A percentile compares a stretch with the other conserved stretches of the same genome.
Conservation (phyloP, 2,329 filamentous ascomycete genomes). For the Emmonsia crescens region DNA sequence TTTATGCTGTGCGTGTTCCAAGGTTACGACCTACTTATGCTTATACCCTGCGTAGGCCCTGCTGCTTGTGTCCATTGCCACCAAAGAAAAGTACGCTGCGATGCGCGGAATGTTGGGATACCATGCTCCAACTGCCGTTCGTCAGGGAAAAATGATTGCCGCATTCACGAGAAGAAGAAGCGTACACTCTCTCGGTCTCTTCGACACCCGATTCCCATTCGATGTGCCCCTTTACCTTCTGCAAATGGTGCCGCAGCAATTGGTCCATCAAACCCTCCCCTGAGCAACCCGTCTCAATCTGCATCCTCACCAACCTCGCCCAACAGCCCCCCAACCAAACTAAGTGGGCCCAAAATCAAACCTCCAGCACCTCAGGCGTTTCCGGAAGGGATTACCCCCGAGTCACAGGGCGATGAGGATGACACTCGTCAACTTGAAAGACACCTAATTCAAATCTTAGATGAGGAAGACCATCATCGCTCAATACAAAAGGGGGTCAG, state of each 20-base stretch:
- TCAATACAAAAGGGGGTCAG: constrained; percentile 41
- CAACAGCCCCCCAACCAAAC: neutral
- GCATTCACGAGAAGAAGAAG: constrained; percentile 42
- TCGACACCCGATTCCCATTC: constrained; percentile 38
- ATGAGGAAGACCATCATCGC: constrained; percentile 33
- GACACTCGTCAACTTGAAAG: constrained; percentile 34
- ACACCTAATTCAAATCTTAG: constrained; percentile 42
- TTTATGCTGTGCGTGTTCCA: neutral
- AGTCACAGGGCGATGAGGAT: constrained; percentile 28
- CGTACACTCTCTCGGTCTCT: constrained; percentile 32
- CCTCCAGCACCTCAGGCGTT: constrained; percentile 16
- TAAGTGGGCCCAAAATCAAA: constrained; percentile 7
- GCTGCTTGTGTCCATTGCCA: constrained; percentile 41
- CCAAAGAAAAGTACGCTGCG: constrained; percentile 42
- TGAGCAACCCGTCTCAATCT: constrained; percentile 1
- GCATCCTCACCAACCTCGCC: constrained; percentile 4
- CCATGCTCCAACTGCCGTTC: constrained; percentile 41
- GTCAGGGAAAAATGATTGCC: constrained; percentile 34
- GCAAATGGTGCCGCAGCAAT: constrained; percentile 3
- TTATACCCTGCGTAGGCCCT: constrained; percentile 19
- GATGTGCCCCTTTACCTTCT: constrained; percentile 24
- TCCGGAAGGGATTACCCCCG: constrained; percentile 18
- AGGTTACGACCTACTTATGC: neutral
- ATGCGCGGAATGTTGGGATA: constrained; percentile 37
- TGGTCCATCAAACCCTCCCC: constrained; percentile 1